phyloP scores from a whole-genome alignment of 805 yeast species.

The Tetrapisispora taiwanensis region DNA sequence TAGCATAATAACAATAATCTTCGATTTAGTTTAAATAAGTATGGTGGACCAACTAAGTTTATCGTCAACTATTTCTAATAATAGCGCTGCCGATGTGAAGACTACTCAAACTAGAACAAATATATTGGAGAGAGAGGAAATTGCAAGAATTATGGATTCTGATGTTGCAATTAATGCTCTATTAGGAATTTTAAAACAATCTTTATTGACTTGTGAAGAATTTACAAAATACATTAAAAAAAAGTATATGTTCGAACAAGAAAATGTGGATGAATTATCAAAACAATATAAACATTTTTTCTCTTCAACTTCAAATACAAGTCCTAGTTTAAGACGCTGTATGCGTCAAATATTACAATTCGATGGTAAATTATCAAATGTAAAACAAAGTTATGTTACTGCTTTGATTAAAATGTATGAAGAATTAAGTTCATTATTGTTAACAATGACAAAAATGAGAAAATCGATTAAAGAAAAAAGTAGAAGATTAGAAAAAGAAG shows the following conservation, averaged over 20 bases:
- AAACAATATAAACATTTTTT: constrained; percentile 51
- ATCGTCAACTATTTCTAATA: background rate
- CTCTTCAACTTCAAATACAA: constrained; percentile 11
- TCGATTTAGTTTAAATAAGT: too few relatives aligned
- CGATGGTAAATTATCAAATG: constrained; percentile 67
- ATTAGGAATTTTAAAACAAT: constrained; percentile 64
- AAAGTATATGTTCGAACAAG: constrained; percentile 69
- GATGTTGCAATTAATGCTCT: constrained; percentile 71
- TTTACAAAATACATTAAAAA: constrained; percentile 68
- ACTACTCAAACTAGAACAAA: constrained; percentile 6
- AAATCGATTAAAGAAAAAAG: constrained; percentile 77
- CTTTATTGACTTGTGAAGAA: constrained; percentile 76
- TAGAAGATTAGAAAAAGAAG: constrained; percentile 71
- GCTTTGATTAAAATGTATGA: constrained; percentile 79
- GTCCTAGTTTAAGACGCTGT: constrained; percentile 46
- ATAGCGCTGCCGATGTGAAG: background rate
- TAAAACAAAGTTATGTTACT: constrained; percentile 65
- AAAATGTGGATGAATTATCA: constrained; percentile 61
- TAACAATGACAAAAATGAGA: constrained; percentile 61
- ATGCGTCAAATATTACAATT: constrained; percentile 61
- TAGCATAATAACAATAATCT: too few relatives aligned
- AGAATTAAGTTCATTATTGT: constrained; percentile 62
- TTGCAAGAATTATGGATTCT: constrained; percentile 45
- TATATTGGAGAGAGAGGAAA: constrained; percentile 41
- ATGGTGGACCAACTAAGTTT: background rate